Evolutionary conservation across 2,329 filamentous ascomycete genomes (phyloP).

Genomic region (Sporothrix humicola): DNA sequence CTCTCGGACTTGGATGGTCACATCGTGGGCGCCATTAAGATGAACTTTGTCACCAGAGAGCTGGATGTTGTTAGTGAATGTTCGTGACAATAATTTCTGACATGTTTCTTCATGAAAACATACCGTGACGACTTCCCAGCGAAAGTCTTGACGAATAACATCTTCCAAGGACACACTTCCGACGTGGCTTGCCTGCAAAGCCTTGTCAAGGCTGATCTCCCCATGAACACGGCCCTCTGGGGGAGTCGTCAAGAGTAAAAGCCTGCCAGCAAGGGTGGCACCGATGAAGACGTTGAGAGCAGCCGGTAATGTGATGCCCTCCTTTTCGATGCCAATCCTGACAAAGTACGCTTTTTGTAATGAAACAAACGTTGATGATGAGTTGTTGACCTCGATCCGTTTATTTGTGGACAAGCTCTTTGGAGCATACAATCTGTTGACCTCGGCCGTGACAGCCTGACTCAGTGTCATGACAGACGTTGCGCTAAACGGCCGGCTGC

Average conservation of each 20-base stretch:
- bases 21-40: neutral
- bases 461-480: neutral
- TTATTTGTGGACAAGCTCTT: too few relatives aligned
- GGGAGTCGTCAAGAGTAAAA: constrained; percentile 3
- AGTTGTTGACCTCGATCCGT: too few relatives aligned
- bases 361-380: neutral
- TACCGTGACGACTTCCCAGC: constrained; percentile 22
- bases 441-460: constrained; percentile 4
- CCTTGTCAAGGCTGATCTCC: constrained; percentile 21
- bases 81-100: too few relatives aligned
- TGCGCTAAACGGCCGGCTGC: neutral
- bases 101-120: neutral
- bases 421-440: constrained; percentile 28
- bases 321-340: constrained; percentile 25
- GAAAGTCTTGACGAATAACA: neutral
- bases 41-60: neutral
- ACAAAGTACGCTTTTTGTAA: constrained; percentile 18
- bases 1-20: constrained; percentile 15
- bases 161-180: neutral
- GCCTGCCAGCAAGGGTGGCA: neutral
- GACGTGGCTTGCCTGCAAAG: neutral
- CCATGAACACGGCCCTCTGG: constrained; percentile 22
- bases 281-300: constrained; percentile 1
- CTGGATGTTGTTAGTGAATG: neutral
- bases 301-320: constrained; percentile 2